These are phyloP conservation scores for Alternaria longipes DNA, from an alignment of 2,329 filamentous ascomycete species.

Conservation along the genomic window DNA sequence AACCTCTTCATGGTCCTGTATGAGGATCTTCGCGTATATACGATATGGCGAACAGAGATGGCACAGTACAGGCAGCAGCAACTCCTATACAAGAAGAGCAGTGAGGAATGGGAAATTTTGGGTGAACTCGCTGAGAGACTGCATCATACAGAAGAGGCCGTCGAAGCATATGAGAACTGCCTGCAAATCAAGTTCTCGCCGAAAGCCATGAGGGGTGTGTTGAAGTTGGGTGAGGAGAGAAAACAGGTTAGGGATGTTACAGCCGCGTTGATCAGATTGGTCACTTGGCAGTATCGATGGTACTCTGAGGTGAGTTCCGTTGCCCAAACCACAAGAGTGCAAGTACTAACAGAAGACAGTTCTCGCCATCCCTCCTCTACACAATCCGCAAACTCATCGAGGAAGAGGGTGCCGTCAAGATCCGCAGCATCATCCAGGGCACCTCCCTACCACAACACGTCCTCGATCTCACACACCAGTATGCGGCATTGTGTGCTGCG, in stretches of 20 bases:
- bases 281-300: slow-evolving; percentile 99
- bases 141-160: slow-evolving; percentile 89
- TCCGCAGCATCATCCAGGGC: slow-evolving; percentile 95
- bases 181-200: slow-evolving; percentile 89
- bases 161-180: slow-evolving; percentile 92
- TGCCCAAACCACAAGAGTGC: no score
- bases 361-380: slow-evolving; percentile 89
- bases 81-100: slow-evolving; percentile 94
- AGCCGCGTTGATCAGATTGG: slow-evolving; percentile 84
- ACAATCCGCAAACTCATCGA: slow-evolving; percentile 93
- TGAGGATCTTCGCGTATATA: slow-evolving; percentile 97
- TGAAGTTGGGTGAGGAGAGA: slow-evolving; percentile 79
- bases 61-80: slow-evolving; percentile 93
- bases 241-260: slow-evolving; percentile 84
- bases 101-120: slow-evolving; percentile 98
- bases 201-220: slow-evolving; percentile 86
- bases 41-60: slow-evolving; percentile 99
- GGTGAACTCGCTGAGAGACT: slow-evolving; percentile 91
- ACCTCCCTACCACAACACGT: slow-evolving; percentile 93
- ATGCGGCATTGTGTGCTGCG: slow-evolving; percentile 90
- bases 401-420: slow-evolving; percentile 96
- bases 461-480: slow-evolving; percentile 93
- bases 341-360: slow-evolving; percentile 58
- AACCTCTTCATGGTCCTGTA: slow-evolving; percentile 99
- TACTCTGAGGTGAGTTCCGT: slow-evolving; percentile 80